Conservation (phyloP, 2,329 filamentous ascomycete genomes). For the Aspergillus spinulosporus region DNA sequence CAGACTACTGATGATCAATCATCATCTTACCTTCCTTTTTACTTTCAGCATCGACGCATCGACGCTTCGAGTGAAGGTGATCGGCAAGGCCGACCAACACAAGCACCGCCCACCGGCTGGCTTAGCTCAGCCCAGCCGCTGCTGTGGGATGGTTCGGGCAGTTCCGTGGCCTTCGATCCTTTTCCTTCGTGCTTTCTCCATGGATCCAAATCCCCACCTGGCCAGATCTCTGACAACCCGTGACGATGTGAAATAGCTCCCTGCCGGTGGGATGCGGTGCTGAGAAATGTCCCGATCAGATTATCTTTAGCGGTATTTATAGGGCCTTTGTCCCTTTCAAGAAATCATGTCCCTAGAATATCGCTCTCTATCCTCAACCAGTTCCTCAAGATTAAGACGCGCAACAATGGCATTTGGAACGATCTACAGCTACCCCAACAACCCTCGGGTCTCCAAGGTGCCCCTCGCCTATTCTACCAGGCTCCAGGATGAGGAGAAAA, state of each 20-base stretch:
- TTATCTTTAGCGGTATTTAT: not conserved
- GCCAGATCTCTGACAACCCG: no score
- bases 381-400: not conserved
- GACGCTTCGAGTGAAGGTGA: not conserved
- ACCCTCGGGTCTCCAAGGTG: slow-evolving; percentile 26
- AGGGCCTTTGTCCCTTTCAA: not conserved
- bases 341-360: not conserved
- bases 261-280: not conserved
- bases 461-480: no score
- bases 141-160: not conserved
- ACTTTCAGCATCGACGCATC: no score
- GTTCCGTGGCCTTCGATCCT: not conserved
- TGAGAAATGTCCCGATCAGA: not conserved
- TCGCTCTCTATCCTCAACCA: not conserved
- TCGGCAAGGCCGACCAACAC: no score
- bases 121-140: no score
- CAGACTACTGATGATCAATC: no score
- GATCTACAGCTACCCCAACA: slow-evolving; percentile 24
- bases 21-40: no score
- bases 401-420: slow-evolving; percentile 22
- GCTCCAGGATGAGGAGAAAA: no score
- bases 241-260: not conserved
- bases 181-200: not conserved
- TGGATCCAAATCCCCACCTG: not conserved
- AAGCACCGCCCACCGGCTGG: not conserved